Evolutionary conservation across 176 grass and related monocot genomes (phyloP).

Genomic region (Saccharum spontaneum): DNA sequence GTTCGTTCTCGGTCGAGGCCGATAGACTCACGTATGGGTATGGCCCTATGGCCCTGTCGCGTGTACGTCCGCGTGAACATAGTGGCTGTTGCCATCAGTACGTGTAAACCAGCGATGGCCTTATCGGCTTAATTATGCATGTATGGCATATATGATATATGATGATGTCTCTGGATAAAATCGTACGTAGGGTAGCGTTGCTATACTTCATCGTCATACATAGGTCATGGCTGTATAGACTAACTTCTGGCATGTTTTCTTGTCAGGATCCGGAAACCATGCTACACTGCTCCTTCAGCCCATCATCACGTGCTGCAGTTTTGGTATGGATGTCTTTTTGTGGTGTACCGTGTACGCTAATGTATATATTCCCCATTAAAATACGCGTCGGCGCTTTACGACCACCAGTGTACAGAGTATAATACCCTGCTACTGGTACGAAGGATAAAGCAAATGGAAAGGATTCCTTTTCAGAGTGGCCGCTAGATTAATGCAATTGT

Average conservation of each 20-base stretch:
- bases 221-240: too few relatives aligned
- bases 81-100: background rate
- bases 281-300: background rate
- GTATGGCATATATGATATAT: too few relatives aligned
- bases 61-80: too few relatives aligned
- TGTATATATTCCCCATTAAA: background rate
- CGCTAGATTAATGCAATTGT: background rate
- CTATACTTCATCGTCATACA: too few relatives aligned
- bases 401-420: background rate
- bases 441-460: conserved; percentile 19
- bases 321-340: background rate
- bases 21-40: too few relatives aligned
- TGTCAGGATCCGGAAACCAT: background rate
- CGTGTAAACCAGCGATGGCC: background rate
- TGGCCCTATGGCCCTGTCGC: too few relatives aligned
- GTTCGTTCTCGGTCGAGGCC: background rate
- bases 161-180: background rate
- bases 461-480: background rate
- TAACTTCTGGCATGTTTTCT: background rate
- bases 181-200: too few relatives aligned
- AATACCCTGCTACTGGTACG: background rate
- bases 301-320: conserved; percentile 11
- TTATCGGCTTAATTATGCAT: too few relatives aligned
- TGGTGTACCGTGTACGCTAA: background rate
- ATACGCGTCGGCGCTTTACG: background rate